Percentiles rank a stretch among this genome's conserved stretches.
Evolutionary conservation across 2,329 filamentous ascomycete genomes (phyloP).

Genomic region (Pochonia chlamydosporia): DNA sequence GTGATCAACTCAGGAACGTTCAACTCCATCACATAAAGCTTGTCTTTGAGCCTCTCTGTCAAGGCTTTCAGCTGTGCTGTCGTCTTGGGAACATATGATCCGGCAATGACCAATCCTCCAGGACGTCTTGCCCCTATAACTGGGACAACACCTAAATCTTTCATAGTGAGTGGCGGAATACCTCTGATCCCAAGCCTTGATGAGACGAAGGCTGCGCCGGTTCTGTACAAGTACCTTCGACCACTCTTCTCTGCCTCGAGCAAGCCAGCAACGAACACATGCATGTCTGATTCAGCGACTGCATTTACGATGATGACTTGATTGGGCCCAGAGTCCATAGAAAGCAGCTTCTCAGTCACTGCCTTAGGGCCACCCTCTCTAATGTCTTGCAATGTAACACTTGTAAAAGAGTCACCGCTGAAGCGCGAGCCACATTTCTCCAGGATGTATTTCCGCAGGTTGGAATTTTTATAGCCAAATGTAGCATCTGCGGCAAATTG

Average conservation of each 20-base stretch:
- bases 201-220: constrained; percentile 34
- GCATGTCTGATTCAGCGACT: constrained; percentile 47
- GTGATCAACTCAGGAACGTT: constrained; percentile 28
- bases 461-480: constrained; percentile 50
- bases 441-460: constrained; percentile 38
- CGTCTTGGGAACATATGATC: constrained; percentile 53
- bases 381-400: constrained; percentile 24
- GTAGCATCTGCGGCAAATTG: constrained; percentile 52
- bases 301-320: constrained; percentile 48
- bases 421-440: constrained; percentile 40
- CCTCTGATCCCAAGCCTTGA: constrained; percentile 43
- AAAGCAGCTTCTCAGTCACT: constrained; percentile 19
- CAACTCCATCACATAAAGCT: constrained; percentile 41
- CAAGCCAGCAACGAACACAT: constrained; percentile 46
- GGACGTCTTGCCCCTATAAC: neutral
- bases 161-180: constrained; percentile 41
- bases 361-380: constrained; percentile 19
- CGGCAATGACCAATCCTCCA: constrained; percentile 48
- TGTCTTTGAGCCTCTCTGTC: constrained; percentile 27
- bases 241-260: constrained; percentile 27
- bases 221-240: constrained; percentile 30
- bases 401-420: constrained; percentile 17
- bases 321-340: constrained; percentile 26
- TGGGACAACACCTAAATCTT: constrained; percentile 30
- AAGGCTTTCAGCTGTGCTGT: constrained; percentile 45